These are phyloP conservation scores for Boletellus ananiceps DNA, from an alignment of 768 basidiomycete genomes.

Conservation along the genomic window DNA sequence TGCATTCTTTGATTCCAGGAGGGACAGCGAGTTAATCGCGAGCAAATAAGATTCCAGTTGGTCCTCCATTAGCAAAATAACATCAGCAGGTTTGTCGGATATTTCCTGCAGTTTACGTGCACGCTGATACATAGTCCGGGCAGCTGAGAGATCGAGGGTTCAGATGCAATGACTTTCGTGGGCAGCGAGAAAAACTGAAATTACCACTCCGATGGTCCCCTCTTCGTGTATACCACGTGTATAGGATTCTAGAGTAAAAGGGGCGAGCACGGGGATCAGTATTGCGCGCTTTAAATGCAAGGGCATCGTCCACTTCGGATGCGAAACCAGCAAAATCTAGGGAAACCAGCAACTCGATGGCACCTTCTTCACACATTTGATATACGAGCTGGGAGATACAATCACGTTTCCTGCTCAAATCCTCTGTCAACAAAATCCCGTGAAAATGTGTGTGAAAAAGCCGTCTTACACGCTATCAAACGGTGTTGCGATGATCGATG, in stretches of 20 bases:
- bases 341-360: slow-evolving; percentile 70
- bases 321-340: slow-evolving; percentile 83
- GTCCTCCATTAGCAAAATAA: slow-evolving; percentile 51
- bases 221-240: slow-evolving; percentile 85
- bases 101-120: slow-evolving; percentile 67
- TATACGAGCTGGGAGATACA: slow-evolving; percentile 79
- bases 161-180: slow-evolving; percentile 11
- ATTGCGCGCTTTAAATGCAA: slow-evolving; percentile 92
- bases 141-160: slow-evolving; percentile 51
- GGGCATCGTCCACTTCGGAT: slow-evolving; percentile 80
- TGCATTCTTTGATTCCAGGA: slow-evolving; percentile 75
- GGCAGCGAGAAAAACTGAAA: slow-evolving; percentile 26
- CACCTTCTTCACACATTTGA: slow-evolving; percentile 88
- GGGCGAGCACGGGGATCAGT: slow-evolving; percentile 83
- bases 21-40: slow-evolving; percentile 82
- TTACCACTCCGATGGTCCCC: slow-evolving; percentile 90
- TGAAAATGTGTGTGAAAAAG: slow-evolving; percentile 5
- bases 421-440: slow-evolving; percentile 4
- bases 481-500: slow-evolving; percentile 67
- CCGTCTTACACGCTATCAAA: slow-evolving; percentile 71
- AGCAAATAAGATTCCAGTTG: slow-evolving; percentile 79
- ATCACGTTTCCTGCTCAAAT: slow-evolving; percentile 64
- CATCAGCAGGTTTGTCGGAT: slow-evolving; percentile 31
- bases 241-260: slow-evolving; percentile 87
- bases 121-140: slow-evolving; percentile 89